A percentile compares a stretch with the other conserved stretches of the same genome.
These are phyloP conservation scores for Trichoderma sp. DNA, from an alignment of 2,329 filamentous ascomycete genomes.

Conservation along the genomic window DNA sequence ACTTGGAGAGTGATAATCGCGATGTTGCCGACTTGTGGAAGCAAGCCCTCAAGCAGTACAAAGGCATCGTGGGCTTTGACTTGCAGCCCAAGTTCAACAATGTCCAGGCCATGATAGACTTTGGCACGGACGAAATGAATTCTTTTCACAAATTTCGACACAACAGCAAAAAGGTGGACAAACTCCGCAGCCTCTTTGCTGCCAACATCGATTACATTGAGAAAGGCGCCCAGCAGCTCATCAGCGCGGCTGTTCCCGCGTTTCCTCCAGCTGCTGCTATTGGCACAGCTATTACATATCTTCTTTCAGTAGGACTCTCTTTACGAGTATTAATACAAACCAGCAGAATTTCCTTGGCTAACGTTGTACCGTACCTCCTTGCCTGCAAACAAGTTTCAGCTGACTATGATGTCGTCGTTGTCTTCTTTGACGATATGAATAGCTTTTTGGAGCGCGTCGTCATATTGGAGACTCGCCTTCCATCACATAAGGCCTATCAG, in stretches of 20 bases:
- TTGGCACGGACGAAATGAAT: slow-evolving; percentile 34
- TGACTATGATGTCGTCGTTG: slow-evolving; percentile 42
- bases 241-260: slow-evolving; percentile 32
- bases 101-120: slow-evolving; percentile 31
- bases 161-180: slow-evolving; percentile 37
- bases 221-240: slow-evolving; percentile 33
- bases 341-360: neutral
- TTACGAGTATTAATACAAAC: neutral
- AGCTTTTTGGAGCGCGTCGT: slow-evolving; percentile 39
- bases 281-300: slow-evolving; percentile 37
- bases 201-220: slow-evolving; percentile 35
- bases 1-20: slow-evolving; percentile 30
- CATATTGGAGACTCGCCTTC: slow-evolving; percentile 37
- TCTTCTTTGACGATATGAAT: slow-evolving; percentile 42
- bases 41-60: slow-evolving; percentile 35
- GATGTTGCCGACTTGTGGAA: slow-evolving; percentile 38
- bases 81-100: slow-evolving; percentile 34
- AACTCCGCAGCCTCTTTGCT: slow-evolving; percentile 33
- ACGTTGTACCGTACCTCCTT: neutral
- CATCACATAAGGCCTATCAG: slow-evolving; percentile 34
- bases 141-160: slow-evolving; percentile 38
- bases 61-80: slow-evolving; percentile 37
- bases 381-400: slow-evolving; percentile 35
- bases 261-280: slow-evolving; percentile 39
- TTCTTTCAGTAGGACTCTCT: slow-evolving; percentile 30